Conservation (phyloP, 2,329 filamentous ascomycete genomes). For the Elsinoe necatrix region DNA sequence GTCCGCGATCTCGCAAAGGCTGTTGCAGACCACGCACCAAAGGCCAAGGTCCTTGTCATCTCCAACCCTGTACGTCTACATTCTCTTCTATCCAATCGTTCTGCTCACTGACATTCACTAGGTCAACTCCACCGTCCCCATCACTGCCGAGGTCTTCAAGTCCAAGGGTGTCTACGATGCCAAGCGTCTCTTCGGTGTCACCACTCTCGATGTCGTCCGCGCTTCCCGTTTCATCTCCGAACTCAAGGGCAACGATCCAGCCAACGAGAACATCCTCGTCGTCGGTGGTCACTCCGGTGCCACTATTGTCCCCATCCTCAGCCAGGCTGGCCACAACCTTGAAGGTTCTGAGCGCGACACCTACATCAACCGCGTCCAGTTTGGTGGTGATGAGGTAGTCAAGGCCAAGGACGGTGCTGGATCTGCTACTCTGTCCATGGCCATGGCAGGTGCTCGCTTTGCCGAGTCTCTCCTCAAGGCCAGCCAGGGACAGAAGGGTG, state of each 20-base stretch:
- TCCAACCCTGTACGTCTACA: slow-evolving; percentile 70
- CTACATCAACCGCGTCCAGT: slow-evolving; percentile 92
- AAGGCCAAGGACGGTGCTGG: slow-evolving; percentile 97
- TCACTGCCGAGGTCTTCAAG: slow-evolving; percentile 97
- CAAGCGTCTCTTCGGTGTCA: slow-evolving; percentile 98
- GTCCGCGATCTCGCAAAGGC: slow-evolving; percentile 97
- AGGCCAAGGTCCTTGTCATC: slow-evolving; percentile 96
- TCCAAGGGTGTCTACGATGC: slow-evolving; percentile 92
- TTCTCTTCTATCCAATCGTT: background rate
- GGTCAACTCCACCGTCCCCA: slow-evolving; percentile 98
- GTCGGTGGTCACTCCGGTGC: slow-evolving; percentile 95
- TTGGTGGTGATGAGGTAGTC: slow-evolving; percentile 98
- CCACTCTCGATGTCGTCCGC: slow-evolving; percentile 96
- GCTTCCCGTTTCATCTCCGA: slow-evolving; percentile 96
- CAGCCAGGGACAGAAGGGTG: slow-evolving; percentile 84
- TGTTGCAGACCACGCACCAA: slow-evolving; percentile 74
- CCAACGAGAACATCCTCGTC: slow-evolving; percentile 89
- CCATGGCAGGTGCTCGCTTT: slow-evolving; percentile 78
- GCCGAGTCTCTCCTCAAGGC: slow-evolving; percentile 92
- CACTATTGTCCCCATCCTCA: slow-evolving; percentile 96
- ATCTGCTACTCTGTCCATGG: slow-evolving; percentile 97
- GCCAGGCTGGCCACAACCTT: slow-evolving; percentile 84
- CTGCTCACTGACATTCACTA: slow-evolving; percentile 24
- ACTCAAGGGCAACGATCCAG: slow-evolving; percentile 83
- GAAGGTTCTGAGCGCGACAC: slow-evolving; percentile 62